These are phyloP conservation scores for Asterophora lycoperdoides DNA, from an alignment of 768 basidiomycete species.

Conservation along the genomic window DNA sequence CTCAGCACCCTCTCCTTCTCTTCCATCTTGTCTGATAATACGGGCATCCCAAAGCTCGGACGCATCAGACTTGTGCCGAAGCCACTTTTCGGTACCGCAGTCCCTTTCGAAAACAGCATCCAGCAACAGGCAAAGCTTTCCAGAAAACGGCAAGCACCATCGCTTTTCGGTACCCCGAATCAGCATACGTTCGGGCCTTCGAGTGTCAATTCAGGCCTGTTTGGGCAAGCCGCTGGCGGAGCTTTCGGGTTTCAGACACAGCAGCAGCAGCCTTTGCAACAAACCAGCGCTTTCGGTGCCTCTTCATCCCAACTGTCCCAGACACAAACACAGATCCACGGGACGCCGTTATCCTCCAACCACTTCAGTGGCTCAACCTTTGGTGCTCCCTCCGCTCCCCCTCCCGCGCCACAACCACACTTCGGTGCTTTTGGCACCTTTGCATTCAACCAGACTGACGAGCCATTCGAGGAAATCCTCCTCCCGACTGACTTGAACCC, in stretches of 20 bases:
- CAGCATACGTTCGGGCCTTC: neutral
- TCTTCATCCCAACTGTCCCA: neutral
- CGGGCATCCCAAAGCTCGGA: slow-evolving; percentile 31
- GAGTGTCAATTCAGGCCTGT: no score
- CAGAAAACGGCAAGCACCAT: no score
- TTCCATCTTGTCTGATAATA: slow-evolving; percentile 16
- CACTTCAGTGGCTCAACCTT: no score
- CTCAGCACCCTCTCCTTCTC: slow-evolving; percentile 48
- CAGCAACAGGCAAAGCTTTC: no score
- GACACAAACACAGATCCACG: no score
- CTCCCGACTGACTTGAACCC: neutral
- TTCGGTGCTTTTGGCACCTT: no score
- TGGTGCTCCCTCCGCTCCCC: neutral
- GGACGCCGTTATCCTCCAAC: no score
- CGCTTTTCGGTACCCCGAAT: no score
- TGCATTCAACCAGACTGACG: no score
- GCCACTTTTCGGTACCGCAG: neutral
- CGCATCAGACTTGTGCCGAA: slow-evolving; percentile 27
- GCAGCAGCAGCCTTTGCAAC: neutral
- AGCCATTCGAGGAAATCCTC: no score
- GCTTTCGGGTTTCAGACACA: neutral
- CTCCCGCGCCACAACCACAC: neutral
- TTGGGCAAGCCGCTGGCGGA: no score
- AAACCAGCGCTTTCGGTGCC: neutral
- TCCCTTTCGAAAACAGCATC: no score